A percentile compares a stretch with the other conserved stretches of the same genome.
Evolutionary conservation across 345 rosid genomes (phyloP).

Genomic region (Salix suchowensis): DNA sequence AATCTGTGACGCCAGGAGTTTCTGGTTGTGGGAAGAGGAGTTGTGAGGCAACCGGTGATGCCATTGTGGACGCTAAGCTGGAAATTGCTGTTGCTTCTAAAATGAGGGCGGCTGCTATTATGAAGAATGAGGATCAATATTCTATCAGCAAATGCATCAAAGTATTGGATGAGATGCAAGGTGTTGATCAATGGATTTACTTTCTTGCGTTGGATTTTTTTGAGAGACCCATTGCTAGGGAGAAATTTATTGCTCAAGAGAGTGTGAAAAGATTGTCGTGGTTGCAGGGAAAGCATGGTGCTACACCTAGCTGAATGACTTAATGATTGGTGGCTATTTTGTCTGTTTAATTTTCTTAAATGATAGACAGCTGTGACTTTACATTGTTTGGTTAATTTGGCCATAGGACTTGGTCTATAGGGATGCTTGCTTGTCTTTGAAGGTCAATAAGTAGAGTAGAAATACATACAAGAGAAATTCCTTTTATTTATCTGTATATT

Average conservation of each 20-base stretch:
- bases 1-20: slow-evolving; percentile 33
- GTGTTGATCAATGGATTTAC: slow-evolving; percentile 58
- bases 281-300: slow-evolving; percentile 61
- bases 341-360: slow-evolving; percentile 1
- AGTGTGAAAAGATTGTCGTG: slow-evolving; percentile 66
- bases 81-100: slow-evolving; percentile 83
- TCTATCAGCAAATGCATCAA: slow-evolving; percentile 86
- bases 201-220: slow-evolving; percentile 73
- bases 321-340: slow-evolving; percentile 14
- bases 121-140: slow-evolving; percentile 62
- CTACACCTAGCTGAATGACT: slow-evolving; percentile 27
- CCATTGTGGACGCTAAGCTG: slow-evolving; percentile 85
- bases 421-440: not conserved
- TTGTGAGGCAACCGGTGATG: slow-evolving; percentile 73
- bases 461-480: not conserved
- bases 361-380: not conserved
- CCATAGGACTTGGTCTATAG: not conserved
- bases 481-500: not conserved
- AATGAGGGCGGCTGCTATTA: slow-evolving; percentile 65
- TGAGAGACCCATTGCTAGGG: slow-evolving; percentile 65
- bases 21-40: slow-evolving; percentile 59
- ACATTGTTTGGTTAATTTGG: not conserved
- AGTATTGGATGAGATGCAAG: slow-evolving; percentile 55
- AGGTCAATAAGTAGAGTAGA: not conserved
- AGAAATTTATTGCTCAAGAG: slow-evolving; percentile 63